A percentile compares a stretch with the other conserved stretches of the same genome.
Conservation (phyloP, 257 asterid genomes). For the Catharanthus roseus region DNA sequence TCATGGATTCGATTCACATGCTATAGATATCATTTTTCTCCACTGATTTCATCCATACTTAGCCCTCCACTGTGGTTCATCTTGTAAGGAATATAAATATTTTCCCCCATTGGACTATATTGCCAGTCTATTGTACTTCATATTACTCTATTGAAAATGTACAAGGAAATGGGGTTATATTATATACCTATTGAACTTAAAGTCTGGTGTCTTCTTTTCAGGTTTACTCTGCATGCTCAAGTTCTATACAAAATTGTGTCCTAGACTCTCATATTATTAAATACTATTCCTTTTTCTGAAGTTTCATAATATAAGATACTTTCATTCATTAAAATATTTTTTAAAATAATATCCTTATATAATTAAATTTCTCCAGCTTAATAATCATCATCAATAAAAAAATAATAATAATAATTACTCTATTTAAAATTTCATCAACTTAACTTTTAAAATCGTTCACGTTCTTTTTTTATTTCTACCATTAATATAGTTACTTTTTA, state of each 20-base stretch:
- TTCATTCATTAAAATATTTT: too few relatives aligned
- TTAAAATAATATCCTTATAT: too few relatives aligned
- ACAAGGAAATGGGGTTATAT: neutral
- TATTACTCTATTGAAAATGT: neutral
- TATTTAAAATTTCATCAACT: too few relatives aligned
- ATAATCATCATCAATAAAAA: too few relatives aligned
- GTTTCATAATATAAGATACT: too few relatives aligned
- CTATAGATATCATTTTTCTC: neutral
- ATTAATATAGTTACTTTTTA: too few relatives aligned
- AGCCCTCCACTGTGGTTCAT: neutral
- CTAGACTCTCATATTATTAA: too few relatives aligned
- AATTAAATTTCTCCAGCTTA: too few relatives aligned
- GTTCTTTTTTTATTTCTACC: too few relatives aligned
- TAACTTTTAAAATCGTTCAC: too few relatives aligned
- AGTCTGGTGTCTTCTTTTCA: neutral
- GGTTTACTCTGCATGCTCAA: neutral
- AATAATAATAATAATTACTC: too few relatives aligned
- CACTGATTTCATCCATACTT: neutral
- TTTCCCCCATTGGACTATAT: neutral
- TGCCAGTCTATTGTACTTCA: neutral
- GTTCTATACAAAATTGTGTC: neutral
- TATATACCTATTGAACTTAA: neutral
- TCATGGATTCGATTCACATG: neutral
- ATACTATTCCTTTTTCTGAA: too few relatives aligned
- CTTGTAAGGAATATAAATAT: neutral